A percentile compares a stretch with the other conserved stretches of the same genome.
Conservation (phyloP, 2,329 filamentous ascomycete species). For the Alternaria gaisen region DNA sequence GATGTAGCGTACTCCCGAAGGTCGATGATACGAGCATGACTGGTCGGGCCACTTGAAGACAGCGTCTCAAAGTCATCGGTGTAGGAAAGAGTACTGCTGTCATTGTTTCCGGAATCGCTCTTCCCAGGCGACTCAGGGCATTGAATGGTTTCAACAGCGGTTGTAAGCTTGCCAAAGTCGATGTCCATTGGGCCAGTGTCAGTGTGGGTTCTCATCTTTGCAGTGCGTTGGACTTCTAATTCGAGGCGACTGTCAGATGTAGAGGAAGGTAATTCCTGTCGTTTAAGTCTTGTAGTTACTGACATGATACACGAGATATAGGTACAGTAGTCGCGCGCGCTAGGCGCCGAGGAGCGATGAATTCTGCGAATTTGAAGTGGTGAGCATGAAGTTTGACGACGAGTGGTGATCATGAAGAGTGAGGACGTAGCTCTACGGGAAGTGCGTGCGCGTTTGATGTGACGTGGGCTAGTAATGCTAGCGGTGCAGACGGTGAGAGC, state of each 20-base stretch:
- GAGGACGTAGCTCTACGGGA: background rate
- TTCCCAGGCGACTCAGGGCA: background rate
- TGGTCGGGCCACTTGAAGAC: background rate
- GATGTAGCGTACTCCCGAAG: constrained; percentile 7
- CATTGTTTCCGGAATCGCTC: constrained; percentile 2
- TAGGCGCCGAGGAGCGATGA: background rate
- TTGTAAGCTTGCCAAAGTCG: background rate
- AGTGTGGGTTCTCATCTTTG: background rate
- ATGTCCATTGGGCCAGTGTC: constrained; percentile 8
- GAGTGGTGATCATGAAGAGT: background rate
- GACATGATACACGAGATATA: background rate
- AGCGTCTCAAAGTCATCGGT: constrained; percentile 12
- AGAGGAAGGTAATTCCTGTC: background rate
- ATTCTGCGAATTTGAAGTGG: background rate
- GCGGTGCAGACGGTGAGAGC: background rate
- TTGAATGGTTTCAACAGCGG: rapidly evolving
- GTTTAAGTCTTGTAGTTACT: background rate
- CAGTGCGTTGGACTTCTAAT: background rate
- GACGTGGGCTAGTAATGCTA: background rate
- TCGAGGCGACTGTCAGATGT: background rate
- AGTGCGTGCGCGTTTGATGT: background rate
- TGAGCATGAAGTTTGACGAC: background rate
- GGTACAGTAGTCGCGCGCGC: background rate
- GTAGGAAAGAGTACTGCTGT: constrained; percentile 7
- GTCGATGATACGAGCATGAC: constrained; percentile 19